Percentiles rank a stretch among this genome's conserved stretches.
Conservation (phyloP, 2,329 filamentous ascomycete genomes). For the Claviceps cyperi region DNA sequence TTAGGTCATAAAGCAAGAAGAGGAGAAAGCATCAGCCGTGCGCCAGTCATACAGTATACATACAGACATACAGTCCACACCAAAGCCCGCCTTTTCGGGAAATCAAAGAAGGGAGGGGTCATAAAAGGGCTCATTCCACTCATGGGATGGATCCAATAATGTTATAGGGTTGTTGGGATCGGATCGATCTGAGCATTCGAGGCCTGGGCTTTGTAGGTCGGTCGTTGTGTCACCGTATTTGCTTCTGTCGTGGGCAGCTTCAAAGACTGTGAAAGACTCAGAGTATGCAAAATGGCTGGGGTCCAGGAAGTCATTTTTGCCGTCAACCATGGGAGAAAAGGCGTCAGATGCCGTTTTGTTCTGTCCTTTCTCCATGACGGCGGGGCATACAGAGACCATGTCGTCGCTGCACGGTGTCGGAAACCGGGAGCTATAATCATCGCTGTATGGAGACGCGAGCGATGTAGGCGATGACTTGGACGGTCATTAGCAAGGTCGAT, state of each 20-base stretch:
- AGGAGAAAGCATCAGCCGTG: background rate
- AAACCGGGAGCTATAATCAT: slow-evolving; percentile 26
- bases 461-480: slow-evolving; percentile 24
- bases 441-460: slow-evolving; percentile 22
- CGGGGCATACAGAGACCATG: slow-evolving; percentile 18
- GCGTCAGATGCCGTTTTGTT: slow-evolving; percentile 1
- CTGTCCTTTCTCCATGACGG: slow-evolving; percentile 14
- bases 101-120: slow-evolving; percentile 18
- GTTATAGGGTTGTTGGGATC: slow-evolving; percentile 13
- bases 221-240: slow-evolving; percentile 18
- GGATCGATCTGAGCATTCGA: slow-evolving; percentile 13
- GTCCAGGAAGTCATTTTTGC: slow-evolving; percentile 15
- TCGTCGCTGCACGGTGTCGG: slow-evolving; percentile 43
- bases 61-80: background rate
- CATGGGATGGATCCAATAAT: slow-evolving; percentile 13
- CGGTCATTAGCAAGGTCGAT: background rate
- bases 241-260: slow-evolving; percentile 25
- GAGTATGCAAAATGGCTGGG: slow-evolving; percentile 17
- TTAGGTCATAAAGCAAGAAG: slow-evolving; percentile 16
- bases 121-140: slow-evolving; percentile 19
- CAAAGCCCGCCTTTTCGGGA: slow-evolving; percentile 7
- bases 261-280: slow-evolving; percentile 25
- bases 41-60: slow-evolving; percentile 4
- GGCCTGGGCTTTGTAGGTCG: slow-evolving; percentile 17
- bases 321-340: slow-evolving; percentile 9